Evolutionary conservation across 1,284 basidiomycete genomes (phyloP).

Genomic region (Cutaneotrichosporon sp.): DNA sequence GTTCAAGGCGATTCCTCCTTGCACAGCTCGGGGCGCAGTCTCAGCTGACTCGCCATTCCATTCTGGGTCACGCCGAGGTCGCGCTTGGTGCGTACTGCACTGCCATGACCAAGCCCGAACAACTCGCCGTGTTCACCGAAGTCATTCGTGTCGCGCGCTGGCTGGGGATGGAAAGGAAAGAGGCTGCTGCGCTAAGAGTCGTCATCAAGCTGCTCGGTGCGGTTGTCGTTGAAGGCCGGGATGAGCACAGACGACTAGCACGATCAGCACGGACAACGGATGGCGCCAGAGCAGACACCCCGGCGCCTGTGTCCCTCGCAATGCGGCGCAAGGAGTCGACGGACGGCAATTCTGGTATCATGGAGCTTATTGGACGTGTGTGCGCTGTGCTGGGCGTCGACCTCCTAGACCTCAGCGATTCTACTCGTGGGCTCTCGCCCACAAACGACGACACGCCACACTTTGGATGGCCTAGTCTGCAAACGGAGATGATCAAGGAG

Average conservation of each 20-base stretch:
- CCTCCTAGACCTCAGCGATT: slow-evolving; percentile 5
- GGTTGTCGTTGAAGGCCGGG: slow-evolving; percentile 56
- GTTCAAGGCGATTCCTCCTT: slow-evolving; percentile 51
- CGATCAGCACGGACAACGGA: background rate
- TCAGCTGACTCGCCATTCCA: slow-evolving; percentile 62
- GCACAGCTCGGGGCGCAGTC: slow-evolving; percentile 59
- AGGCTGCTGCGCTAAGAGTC: slow-evolving; percentile 77
- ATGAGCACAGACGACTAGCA: slow-evolving; percentile 22
- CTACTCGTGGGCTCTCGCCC: background rate
- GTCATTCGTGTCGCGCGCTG: slow-evolving; percentile 69
- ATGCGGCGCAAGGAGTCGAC: slow-evolving; percentile 65
- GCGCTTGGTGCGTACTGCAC: slow-evolving; percentile 79
- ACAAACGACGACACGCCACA: slow-evolving; percentile 25
- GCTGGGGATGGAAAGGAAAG: slow-evolving; percentile 75
- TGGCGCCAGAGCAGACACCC: background rate
- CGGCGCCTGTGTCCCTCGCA: slow-evolving; percentile 33
- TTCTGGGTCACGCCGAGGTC: slow-evolving; percentile 60
- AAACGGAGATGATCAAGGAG: slow-evolving; percentile 83
- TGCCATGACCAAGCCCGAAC: slow-evolving; percentile 68
- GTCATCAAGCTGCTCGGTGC: slow-evolving; percentile 72
- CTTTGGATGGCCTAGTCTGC: slow-evolving; percentile 89
- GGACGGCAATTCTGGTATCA: slow-evolving; percentile 71
- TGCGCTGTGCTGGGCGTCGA: slow-evolving; percentile 55
- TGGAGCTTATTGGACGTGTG: slow-evolving; percentile 65
- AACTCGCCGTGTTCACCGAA: slow-evolving; percentile 63